phyloP scores from a whole-genome alignment of 129 eudicot species.

The Artemisia tridentata region DNA sequence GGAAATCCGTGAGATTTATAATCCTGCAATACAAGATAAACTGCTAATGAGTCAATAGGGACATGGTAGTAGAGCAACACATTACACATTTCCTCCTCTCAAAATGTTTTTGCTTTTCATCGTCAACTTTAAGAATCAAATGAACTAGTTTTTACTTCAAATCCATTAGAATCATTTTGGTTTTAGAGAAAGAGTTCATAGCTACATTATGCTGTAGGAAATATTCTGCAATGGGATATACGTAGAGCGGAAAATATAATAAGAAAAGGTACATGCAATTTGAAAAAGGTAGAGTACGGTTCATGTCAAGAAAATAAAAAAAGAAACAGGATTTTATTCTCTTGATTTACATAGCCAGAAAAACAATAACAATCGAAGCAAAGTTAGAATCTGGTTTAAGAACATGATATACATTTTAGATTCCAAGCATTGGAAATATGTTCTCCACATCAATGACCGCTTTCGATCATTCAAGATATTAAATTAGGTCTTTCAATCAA shows the following conservation, averaged over 20 bases:
- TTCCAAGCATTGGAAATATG: neutral
- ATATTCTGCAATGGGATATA: neutral
- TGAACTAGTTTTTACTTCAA: neutral
- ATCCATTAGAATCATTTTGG: neutral
- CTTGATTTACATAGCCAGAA: neutral
- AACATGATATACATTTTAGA: constrained; percentile 5
- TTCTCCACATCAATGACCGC: neutral
- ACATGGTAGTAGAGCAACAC: no score
- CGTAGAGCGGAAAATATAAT: neutral
- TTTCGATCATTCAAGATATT: constrained; percentile 8
- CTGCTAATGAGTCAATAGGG: no score
- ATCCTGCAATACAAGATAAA: constrained; percentile 18
- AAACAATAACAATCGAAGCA: neutral
- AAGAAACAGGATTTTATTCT: constrained; percentile 1
- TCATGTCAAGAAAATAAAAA: neutral
- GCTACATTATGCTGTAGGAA: neutral
- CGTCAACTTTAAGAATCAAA: neutral
- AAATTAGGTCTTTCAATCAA: neutral
- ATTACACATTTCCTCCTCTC: no score
- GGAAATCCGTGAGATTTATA: neutral
- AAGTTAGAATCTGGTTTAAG: neutral
- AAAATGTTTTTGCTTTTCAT: neutral
- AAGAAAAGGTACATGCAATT: neutral
- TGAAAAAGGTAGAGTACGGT: neutral
- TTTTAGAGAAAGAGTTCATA: constrained; percentile 4